Percentiles rank a stretch among this genome's conserved stretches.
These are phyloP conservation scores for Bidens hawaiensis DNA, from an alignment of 140 eudicot genomes.

Conservation along the genomic window DNA sequence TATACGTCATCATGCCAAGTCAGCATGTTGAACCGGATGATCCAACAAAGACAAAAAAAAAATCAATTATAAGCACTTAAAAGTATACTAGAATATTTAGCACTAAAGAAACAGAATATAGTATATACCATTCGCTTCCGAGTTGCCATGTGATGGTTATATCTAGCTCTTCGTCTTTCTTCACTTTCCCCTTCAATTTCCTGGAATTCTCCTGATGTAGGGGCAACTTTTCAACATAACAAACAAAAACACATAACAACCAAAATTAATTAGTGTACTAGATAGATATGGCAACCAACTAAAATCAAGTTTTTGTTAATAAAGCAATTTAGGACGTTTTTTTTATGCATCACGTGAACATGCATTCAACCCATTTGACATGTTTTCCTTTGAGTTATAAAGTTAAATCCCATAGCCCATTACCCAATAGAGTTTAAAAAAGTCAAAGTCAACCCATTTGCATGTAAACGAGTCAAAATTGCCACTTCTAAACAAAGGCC, in stretches of 20 bases:
- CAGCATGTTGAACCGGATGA: neutral
- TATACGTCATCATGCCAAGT: neutral
- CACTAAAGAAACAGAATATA: neutral
- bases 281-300: neutral
- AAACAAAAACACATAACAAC: slow-evolving; percentile 11
- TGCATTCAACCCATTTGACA: neutral
- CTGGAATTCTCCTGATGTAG: slow-evolving; percentile 67
- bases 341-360: neutral
- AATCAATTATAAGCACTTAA: too few relatives aligned
- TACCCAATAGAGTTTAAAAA: neutral
- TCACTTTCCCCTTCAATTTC: slow-evolving; percentile 80
- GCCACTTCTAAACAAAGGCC: neutral
- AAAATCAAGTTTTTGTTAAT: neutral
- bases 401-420: neutral
- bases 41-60: neutral
- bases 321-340: neutral
- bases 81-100: too few relatives aligned
- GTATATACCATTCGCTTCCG: slow-evolving; percentile 63
- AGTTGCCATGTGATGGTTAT: slow-evolving; percentile 49
- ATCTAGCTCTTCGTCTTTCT: slow-evolving; percentile 80
- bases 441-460: neutral
- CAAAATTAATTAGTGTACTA: neutral
- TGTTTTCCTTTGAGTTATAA: too few relatives aligned
- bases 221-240: slow-evolving; percentile 33
- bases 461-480: neutral